Percentiles rank a stretch among this genome's conserved stretches.
These are phyloP conservation scores for Veloboletus limbatus DNA, from an alignment of 1,284 basidiomycete genomes.

Conservation along the genomic window DNA sequence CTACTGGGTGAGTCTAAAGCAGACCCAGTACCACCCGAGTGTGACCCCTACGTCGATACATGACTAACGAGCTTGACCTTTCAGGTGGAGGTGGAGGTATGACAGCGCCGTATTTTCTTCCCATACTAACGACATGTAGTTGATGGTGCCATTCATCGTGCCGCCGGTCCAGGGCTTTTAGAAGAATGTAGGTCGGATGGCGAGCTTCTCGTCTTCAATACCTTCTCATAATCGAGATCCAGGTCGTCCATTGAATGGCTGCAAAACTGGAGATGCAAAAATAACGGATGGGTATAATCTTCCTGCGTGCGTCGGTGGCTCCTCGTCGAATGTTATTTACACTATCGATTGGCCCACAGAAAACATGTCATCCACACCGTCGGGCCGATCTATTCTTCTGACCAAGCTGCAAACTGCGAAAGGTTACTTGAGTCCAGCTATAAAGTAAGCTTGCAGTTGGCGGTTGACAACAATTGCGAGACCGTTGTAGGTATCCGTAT, in stretches of 20 bases:
- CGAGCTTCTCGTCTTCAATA: neutral
- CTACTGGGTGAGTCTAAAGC: slow-evolving; percentile 55
- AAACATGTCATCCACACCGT: slow-evolving; percentile 87
- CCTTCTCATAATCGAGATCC: slow-evolving; percentile 5
- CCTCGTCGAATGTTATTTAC: neutral
- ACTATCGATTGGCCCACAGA: slow-evolving; percentile 33
- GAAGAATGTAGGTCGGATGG: slow-evolving; percentile 15
- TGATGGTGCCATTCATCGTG: slow-evolving; percentile 84
- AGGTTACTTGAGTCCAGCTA: slow-evolving; percentile 73
- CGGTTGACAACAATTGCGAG: slow-evolving; percentile 56
- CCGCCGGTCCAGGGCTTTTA: slow-evolving; percentile 70
- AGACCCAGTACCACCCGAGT: neutral
- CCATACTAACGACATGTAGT: slow-evolving; percentile 42
- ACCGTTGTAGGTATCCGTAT: slow-evolving; percentile 59
- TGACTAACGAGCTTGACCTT: neutral
- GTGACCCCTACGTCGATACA: neutral
- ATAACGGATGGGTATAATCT: slow-evolving; percentile 74
- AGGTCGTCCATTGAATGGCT: slow-evolving; percentile 73
- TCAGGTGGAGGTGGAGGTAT: slow-evolving; percentile 70
- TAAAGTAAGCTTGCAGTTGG: slow-evolving; percentile 58
- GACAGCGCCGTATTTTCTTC: slow-evolving; percentile 15
- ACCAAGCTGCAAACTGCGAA: slow-evolving; percentile 47
- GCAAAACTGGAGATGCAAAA: slow-evolving; percentile 81
- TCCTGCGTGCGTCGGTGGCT: slow-evolving; percentile 53
- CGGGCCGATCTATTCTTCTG: slow-evolving; percentile 73